These are phyloP conservation scores for Fusarium buxicola DNA, from an alignment of 2,329 filamentous ascomycete genomes.

Conservation along the genomic window DNA sequence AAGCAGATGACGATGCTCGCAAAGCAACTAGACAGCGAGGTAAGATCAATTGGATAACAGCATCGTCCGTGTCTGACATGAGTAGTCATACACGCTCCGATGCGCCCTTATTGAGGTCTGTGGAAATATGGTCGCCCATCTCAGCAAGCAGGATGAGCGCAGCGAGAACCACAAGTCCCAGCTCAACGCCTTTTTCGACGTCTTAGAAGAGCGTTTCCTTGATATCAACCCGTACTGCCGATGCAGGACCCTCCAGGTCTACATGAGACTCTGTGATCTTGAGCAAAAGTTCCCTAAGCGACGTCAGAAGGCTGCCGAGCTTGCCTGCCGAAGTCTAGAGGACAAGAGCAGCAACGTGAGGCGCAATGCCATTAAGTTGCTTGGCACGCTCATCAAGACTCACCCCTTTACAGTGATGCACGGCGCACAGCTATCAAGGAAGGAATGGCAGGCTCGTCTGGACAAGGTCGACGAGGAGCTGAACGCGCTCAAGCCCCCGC, in stretches of 20 bases:
- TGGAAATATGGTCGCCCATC: conserved; percentile 90
- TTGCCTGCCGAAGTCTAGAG: conserved; percentile 89
- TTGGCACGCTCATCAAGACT: conserved; percentile 88
- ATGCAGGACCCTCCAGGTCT: conserved; percentile 92
- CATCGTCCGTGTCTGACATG: conserved; percentile 38
- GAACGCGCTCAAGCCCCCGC: conserved; percentile 82
- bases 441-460: conserved; percentile 86
- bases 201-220: conserved; percentile 93
- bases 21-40: conserved; percentile 95
- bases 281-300: conserved; percentile 96
- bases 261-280: conserved; percentile 90
- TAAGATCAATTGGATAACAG: conserved; percentile 49
- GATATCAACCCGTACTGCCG: conserved; percentile 97
- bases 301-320: conserved; percentile 85
- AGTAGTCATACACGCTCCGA: conserved; percentile 87
- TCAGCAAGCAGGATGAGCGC: conserved; percentile 91
- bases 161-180: conserved; percentile 95
- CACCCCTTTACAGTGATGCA: conserved; percentile 95
- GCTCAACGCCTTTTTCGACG: conserved; percentile 96
- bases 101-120: conserved; percentile 97
- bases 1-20: conserved; percentile 97
- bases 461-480: conserved; percentile 87
- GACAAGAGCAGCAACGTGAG: conserved; percentile 99
- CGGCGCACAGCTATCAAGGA: conserved; percentile 83
- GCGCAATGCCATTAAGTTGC: conserved; percentile 92